Evolutionary conservation across 768 basidiomycete species (phyloP), one percentile per base, ranked within the genome.

Genomic region (Tricholomella constricta): DNA sequence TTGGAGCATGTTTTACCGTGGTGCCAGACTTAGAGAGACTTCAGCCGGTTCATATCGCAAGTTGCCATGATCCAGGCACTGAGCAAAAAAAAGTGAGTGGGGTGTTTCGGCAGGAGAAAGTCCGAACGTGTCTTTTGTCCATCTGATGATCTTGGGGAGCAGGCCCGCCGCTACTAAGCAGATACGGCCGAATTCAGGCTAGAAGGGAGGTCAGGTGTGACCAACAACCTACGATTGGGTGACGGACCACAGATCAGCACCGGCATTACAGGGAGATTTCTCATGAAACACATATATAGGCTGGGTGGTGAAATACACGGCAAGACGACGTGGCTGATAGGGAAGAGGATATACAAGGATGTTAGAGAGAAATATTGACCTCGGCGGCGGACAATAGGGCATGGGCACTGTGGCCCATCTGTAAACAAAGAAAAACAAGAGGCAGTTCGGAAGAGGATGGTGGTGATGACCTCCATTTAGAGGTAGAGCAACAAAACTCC

Each of bases 391-490:
- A 47, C 15, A 47, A 36, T 47, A 40, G n/a, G 17, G 31, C 48
- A 41, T 25, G n/a, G 20, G 19, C 22, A 23, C 23, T 54, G 64
- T 68, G 68, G 66, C 62, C 63, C 57, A 46, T 49, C 26, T 19
- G 57, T 65, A 72, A 77, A 76, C 65, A 76, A 69, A 58, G 52
- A 65, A 58, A 61, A 70, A 69, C 63, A 69, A 66, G 63, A 62
- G 64, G 66, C 66, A 60, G 62, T 65, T 63, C 59, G 55, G 56
- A 55, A 62, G 54, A 31, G 52, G 62, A 60, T 63, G 61, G 62
- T 60, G 60, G 66, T 61, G 65, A 64, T 67, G 67, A 72, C 69
- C 66, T 72, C 69, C 71, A 71, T 72, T 70, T 72, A 73, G 69
- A 67, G 68, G 68, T 71, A 59, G 69, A 69, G 65, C 65, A 67